phyloP scores from a whole-genome alignment of 2,329 filamentous ascomycete genomes.

The Raffaelea ambrosiae region DNA sequence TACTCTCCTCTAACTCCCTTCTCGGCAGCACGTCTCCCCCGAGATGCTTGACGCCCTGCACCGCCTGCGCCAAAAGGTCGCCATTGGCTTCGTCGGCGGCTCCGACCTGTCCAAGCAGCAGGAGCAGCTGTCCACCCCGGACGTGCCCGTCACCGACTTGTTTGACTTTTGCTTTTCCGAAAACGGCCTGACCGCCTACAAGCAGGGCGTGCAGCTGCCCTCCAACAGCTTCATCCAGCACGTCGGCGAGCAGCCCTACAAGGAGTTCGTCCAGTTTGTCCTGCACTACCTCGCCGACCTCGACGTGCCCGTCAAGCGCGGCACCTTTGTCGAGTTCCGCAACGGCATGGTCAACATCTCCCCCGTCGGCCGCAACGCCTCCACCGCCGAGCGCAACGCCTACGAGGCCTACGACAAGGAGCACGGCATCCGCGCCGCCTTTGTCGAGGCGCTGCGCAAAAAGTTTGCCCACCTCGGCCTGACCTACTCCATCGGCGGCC shows the following conservation, averaged over 20 bases:
- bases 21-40: conserved; percentile 63
- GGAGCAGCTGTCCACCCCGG: conserved; percentile 74
- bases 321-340: conserved; percentile 80
- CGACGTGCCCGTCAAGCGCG: conserved; percentile 74
- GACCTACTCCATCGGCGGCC: conserved; percentile 90
- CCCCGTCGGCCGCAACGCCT: conserved; percentile 81
- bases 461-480: conserved; percentile 76
- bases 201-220: conserved; percentile 66
- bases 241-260: conserved; percentile 79
- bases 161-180: conserved; percentile 98
- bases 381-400: conserved; percentile 66
- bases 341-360: conserved; percentile 88
- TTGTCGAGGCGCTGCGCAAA: conserved; percentile 70
- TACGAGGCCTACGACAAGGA: conserved; percentile 75
- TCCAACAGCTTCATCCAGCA: conserved; percentile 83
- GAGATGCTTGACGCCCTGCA: conserved; percentile 79
- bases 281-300: conserved; percentile 79
- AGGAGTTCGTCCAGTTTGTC: conserved; percentile 66
- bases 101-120: conserved; percentile 91
- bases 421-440: conserved; percentile 65
- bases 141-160: conserved; percentile 64
- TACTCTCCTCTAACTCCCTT: conserved; percentile 7
- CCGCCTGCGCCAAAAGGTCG: conserved; percentile 73
- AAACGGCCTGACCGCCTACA: conserved; percentile 89
- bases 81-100: conserved; percentile 88